Evolutionary conservation across 768 basidiomycete species (phyloP).

Genomic region (Trametes gibbosa): DNA sequence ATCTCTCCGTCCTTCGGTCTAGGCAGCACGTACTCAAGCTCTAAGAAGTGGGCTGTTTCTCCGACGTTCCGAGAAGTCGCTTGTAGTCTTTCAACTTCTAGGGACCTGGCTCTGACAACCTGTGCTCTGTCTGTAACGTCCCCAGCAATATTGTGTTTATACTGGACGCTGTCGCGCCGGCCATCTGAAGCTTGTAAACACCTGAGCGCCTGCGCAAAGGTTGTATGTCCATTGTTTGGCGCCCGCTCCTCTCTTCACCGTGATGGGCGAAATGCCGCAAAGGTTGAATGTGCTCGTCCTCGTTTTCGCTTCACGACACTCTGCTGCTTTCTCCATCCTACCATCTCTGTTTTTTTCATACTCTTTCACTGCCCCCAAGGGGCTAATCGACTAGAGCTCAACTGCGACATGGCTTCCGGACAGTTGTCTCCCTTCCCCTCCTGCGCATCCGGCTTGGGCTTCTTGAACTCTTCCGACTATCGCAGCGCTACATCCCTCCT

Average conservation of each 20-base stretch:
- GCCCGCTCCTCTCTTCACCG: slow-evolving; percentile 1
- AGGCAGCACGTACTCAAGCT: too few species aligned
- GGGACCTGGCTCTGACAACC: too few species aligned
- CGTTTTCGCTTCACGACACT: not conserved
- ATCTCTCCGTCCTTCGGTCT: too few species aligned
- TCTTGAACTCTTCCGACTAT: slow-evolving; percentile 2
- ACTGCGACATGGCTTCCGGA: slow-evolving; percentile 4
- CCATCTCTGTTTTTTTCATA: not conserved
- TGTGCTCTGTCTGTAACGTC: too few species aligned
- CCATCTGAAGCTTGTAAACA: not conserved
- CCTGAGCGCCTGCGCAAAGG: not conserved
- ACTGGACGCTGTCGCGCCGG: not conserved
- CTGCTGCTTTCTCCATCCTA: not conserved
- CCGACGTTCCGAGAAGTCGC: too few species aligned
- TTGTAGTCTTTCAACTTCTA: too few species aligned
- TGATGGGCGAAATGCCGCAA: not conserved
- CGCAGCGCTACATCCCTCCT: slow-evolving; percentile 5
- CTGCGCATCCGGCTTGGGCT: slow-evolving; percentile 9
- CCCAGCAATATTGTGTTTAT: not conserved
- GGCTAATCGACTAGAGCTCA: not conserved
- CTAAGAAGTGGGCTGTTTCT: too few species aligned
- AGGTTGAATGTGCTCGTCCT: not conserved
- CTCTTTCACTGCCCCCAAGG: not conserved
- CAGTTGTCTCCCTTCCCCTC: slow-evolving; percentile 9
- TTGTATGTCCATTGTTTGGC: not conserved